phyloP scores from a whole-genome alignment of 2,329 filamentous ascomycete species.

The Sporothrix dimorphospora region DNA sequence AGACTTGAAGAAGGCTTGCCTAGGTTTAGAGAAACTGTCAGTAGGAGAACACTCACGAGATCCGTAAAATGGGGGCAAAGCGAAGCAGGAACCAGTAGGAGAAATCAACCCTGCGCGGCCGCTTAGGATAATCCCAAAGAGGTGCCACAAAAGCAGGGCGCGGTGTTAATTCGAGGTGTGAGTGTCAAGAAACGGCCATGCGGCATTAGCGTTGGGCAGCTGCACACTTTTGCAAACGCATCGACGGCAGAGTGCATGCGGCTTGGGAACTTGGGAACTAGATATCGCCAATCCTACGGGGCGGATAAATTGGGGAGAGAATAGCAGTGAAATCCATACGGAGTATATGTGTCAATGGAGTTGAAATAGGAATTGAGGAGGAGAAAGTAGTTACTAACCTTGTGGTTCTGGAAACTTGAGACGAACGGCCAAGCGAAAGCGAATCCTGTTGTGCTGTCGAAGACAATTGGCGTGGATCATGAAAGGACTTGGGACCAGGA shows the following conservation, averaged over 20 bases:
- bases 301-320: neutral
- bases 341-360: neutral
- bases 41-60: neutral
- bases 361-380: too few relatives aligned
- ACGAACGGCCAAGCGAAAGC: neutral
- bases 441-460: neutral
- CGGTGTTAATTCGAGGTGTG: neutral
- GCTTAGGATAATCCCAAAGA: neutral
- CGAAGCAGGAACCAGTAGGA: neutral
- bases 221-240: constrained; percentile 24
- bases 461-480: neutral
- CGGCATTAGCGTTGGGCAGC: constrained; percentile 29
- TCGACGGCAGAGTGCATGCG: constrained; percentile 10
- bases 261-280: neutral
- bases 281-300: neutral
- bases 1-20: neutral
- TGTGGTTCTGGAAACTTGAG: neutral
- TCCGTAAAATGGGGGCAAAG: neutral
- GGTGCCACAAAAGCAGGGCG: constrained; percentile 3
- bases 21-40: neutral
- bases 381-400: too few relatives aligned
- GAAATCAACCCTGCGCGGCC: neutral
- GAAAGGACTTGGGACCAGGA: neutral
- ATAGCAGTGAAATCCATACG: neutral
- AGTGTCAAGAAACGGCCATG: neutral